Percentiles rank a stretch among this genome's conserved stretches.
Evolutionary conservation across 345 rosid species (phyloP).

Genomic region (Gossypium arboreum): DNA sequence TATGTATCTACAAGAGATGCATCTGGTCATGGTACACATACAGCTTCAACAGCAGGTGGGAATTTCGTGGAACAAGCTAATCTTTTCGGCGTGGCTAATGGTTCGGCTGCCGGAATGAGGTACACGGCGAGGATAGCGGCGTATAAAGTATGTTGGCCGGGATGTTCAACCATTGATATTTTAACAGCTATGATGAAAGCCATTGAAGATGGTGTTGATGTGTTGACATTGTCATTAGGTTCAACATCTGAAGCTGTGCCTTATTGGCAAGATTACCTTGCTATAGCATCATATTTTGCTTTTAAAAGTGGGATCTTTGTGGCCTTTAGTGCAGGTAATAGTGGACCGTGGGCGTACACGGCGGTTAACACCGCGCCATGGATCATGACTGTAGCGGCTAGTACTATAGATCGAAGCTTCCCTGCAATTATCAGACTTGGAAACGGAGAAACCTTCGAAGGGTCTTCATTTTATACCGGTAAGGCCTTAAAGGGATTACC

Average conservation of each 20-base stretch:
- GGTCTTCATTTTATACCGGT: slow-evolving; percentile 51
- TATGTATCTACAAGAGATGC: slow-evolving; percentile 52
- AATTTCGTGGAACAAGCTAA: slow-evolving; percentile 37
- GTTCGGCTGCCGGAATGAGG: slow-evolving; percentile 64
- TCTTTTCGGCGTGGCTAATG: slow-evolving; percentile 55
- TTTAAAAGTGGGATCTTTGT: slow-evolving; percentile 58
- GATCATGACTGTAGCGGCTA: slow-evolving; percentile 85
- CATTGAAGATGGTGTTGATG: slow-evolving; percentile 33
- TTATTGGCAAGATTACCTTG: slow-evolving; percentile 47
- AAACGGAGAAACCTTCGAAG: slow-evolving; percentile 36
- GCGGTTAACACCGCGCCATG: slow-evolving; percentile 67
- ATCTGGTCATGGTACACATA: slow-evolving; percentile 83
- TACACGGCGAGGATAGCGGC: slow-evolving; percentile 63
- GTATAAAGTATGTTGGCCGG: slow-evolving; percentile 68
- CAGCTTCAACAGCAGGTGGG: slow-evolving; percentile 79
- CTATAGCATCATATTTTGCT: slow-evolving; percentile 59
- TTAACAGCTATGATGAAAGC: slow-evolving; percentile 58
- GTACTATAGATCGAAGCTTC: slow-evolving; percentile 68
- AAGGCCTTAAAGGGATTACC: slow-evolving; percentile 30
- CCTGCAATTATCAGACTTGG: slow-evolving; percentile 56
- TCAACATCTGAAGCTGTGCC: slow-evolving; percentile 30
- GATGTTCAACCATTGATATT: slow-evolving; percentile 50
- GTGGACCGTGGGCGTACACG: slow-evolving; percentile 52
- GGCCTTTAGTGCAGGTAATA: slow-evolving; percentile 77
- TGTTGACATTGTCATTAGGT: slow-evolving; percentile 25